A percentile compares a stretch with the other conserved stretches of the same genome.
These are phyloP conservation scores for Mycena vulgaris DNA, from an alignment of 768 basidiomycete species.

Conservation along the genomic window DNA sequence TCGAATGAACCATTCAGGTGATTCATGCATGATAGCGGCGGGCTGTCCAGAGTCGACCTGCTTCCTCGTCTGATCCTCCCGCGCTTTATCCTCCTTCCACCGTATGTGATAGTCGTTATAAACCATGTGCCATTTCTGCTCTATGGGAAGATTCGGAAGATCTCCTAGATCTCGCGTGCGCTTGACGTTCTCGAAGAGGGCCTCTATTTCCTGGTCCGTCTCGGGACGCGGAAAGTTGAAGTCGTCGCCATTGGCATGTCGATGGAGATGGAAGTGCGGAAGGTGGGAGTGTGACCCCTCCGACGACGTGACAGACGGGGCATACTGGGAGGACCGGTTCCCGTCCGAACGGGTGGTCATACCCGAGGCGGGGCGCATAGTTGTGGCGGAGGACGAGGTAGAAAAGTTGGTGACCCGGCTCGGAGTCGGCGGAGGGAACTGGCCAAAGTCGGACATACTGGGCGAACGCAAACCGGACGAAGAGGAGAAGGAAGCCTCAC, in stretches of 20 bases:
- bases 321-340: slow-evolving; percentile 74
- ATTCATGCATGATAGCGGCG: slow-evolving; percentile 70
- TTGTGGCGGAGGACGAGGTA: slow-evolving; percentile 47
- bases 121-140: slow-evolving; percentile 95
- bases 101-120: slow-evolving; percentile 85
- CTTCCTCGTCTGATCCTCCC: slow-evolving; percentile 73
- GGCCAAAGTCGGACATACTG: slow-evolving; percentile 68
- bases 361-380: slow-evolving; percentile 66
- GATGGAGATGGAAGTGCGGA: slow-evolving; percentile 67
- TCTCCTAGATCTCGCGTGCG: slow-evolving; percentile 77
- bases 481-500: slow-evolving; percentile 65
- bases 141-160: slow-evolving; percentile 72
- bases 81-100: slow-evolving; percentile 80
- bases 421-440: slow-evolving; percentile 51
- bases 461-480: slow-evolving; percentile 67
- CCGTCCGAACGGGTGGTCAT: slow-evolving; percentile 71
- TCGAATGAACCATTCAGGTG: slow-evolving; percentile 94
- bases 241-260: slow-evolving; percentile 53
- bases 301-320: slow-evolving; percentile 67
- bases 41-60: slow-evolving; percentile 73
- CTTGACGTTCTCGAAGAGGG: slow-evolving; percentile 83
- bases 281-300: slow-evolving; percentile 65
- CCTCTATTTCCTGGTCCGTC: slow-evolving; percentile 83
- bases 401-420: slow-evolving; percentile 36
- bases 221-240: slow-evolving; percentile 87